Conservation (phyloP, 768 basidiomycete species). For the Lactarius sp. region DNA sequence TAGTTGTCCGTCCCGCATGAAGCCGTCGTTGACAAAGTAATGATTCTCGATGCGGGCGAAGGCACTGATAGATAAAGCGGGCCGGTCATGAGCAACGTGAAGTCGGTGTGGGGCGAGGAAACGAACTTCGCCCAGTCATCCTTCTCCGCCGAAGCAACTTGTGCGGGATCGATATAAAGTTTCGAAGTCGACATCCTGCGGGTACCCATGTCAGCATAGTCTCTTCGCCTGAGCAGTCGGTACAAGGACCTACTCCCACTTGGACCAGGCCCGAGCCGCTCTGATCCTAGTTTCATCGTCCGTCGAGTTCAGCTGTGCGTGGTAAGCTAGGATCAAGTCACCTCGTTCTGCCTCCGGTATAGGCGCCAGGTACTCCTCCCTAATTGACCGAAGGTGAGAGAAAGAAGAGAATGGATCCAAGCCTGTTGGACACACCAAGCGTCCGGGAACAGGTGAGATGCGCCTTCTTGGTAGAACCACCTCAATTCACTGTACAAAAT, state of each 20-base stretch:
- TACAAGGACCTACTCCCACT: constrained; percentile 71
- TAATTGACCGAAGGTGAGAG: constrained; percentile 30
- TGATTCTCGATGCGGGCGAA: constrained; percentile 90
- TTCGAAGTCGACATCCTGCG: constrained; percentile 78
- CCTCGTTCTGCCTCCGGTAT: constrained; percentile 77
- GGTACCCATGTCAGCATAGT: neutral
- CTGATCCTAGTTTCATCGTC: constrained; percentile 59
- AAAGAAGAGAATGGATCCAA: neutral
- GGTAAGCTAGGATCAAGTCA: constrained; percentile 82
- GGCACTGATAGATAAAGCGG: constrained; percentile 42
- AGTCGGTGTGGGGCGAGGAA: neutral
- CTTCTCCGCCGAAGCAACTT: constrained; percentile 62
- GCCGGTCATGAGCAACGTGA: neutral
- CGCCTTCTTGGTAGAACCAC: constrained; percentile 90
- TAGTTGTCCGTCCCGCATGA: constrained; percentile 85
- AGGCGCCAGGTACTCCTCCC: constrained; percentile 78
- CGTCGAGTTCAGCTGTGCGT: constrained; percentile 65
- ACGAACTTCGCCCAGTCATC: constrained; percentile 74
- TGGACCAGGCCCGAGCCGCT: constrained; percentile 84
- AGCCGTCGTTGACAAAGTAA: constrained; percentile 87
- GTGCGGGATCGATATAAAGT: constrained; percentile 61
- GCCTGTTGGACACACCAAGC: constrained; percentile 53
- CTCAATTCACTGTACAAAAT: constrained; percentile 56
- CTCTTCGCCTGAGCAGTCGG: neutral
- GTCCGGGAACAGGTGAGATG: constrained; percentile 80